Conservation (phyloP, 2,329 filamentous ascomycete species). For the Pestalotiopsis sp. region DNA sequence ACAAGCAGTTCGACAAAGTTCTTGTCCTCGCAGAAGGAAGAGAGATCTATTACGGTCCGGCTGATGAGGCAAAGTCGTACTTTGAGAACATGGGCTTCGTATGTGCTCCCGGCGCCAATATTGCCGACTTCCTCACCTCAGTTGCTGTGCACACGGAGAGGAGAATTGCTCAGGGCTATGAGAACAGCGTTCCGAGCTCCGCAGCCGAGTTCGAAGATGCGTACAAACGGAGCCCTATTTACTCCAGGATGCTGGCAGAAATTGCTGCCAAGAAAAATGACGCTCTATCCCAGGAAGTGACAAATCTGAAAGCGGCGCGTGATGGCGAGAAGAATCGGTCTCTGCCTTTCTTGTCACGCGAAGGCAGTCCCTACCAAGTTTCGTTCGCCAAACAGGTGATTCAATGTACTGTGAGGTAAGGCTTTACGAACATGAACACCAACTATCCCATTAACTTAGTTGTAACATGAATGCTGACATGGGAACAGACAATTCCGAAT, state of each 20-base stretch:
- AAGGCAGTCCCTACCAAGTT: conserved; percentile 27
- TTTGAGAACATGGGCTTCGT: conserved; percentile 69
- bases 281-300: conserved; percentile 42
- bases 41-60: conserved; percentile 68
- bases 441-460: conserved; percentile 19
- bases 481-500: conserved; percentile 32
- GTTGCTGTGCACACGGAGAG: conserved; percentile 68
- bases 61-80: conserved; percentile 63
- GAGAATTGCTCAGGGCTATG: conserved; percentile 58
- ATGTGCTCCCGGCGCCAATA: conserved; percentile 53
- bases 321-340: conserved; percentile 27
- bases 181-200: conserved; percentile 62
- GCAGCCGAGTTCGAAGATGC: conserved; percentile 59
- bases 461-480: background rate
- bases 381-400: conserved; percentile 28
- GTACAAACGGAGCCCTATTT: conserved; percentile 42
- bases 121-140: conserved; percentile 71
- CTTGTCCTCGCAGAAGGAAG: conserved; percentile 72
- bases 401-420: conserved; percentile 44
- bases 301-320: conserved; percentile 38
- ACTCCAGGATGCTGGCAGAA: conserved; percentile 23
- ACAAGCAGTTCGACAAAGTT: conserved; percentile 74
- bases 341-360: conserved; percentile 17
- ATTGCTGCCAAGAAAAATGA: conserved; percentile 10
- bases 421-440: conserved; percentile 24